Percentiles rank a stretch among this genome's conserved stretches.
Evolutionary conservation across 371 early-diverging fungal genomes (phyloP).

Genomic region (Choanephora cucurbitarum): DNA sequence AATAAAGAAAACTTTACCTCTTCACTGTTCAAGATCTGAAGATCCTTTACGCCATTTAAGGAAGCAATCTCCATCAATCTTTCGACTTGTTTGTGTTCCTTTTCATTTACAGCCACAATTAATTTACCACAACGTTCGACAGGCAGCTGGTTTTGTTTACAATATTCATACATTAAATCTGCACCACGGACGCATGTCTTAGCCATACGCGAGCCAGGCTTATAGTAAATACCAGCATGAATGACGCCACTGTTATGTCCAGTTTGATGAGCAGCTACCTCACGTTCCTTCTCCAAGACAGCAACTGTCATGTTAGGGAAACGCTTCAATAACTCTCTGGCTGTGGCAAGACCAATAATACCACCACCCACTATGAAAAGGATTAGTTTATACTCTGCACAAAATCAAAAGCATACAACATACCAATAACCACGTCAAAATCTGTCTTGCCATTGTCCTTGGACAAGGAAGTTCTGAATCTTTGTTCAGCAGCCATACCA

Average conservation of each 20-base stretch:
- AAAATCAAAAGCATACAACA: constrained; percentile 2
- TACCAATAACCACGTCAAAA: constrained; percentile 54
- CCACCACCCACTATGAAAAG: constrained; percentile 44
- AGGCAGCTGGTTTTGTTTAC: constrained; percentile 46
- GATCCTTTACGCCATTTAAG: constrained; percentile 47
- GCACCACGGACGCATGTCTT: constrained; percentile 49
- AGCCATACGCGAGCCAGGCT: constrained; percentile 52
- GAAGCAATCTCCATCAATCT: constrained; percentile 43
- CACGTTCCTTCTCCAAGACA: constrained; percentile 52
- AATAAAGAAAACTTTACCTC: constrained; percentile 23
- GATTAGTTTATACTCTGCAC: constrained; percentile 1
- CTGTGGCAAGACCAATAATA: constrained; percentile 55
- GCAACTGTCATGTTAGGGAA: constrained; percentile 52
- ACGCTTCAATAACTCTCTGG: constrained; percentile 49
- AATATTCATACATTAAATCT: constrained; percentile 52
- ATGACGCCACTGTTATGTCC: constrained; percentile 56
- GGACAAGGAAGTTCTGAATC: constrained; percentile 44
- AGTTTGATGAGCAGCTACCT: constrained; percentile 54
- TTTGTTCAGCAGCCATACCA: constrained; percentile 47
- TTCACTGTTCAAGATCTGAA: constrained; percentile 40
- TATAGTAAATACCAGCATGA: constrained; percentile 50
- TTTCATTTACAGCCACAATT: constrained; percentile 42
- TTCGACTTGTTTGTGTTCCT: constrained; percentile 46
- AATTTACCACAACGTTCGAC: constrained; percentile 52
- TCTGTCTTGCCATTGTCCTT: constrained; percentile 48